Conservation (phyloP, 306 rosid genomes). For the Vicia faba region DNA sequence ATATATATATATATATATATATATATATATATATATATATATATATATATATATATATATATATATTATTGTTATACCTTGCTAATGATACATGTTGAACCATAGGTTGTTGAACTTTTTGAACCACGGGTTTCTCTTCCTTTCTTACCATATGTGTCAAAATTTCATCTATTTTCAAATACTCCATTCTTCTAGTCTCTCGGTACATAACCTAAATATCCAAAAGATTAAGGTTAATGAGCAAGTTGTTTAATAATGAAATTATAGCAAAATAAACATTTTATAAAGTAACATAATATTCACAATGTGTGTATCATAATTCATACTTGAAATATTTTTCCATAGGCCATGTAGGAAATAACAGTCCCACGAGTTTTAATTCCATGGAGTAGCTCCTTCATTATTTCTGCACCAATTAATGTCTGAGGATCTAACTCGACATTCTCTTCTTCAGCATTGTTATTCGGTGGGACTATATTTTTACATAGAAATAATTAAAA, state of each 20-base stretch:
- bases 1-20: no score
- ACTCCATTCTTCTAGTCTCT: background rate
- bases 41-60: no score
- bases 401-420: background rate
- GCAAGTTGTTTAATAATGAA: background rate
- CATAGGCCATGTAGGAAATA: background rate
- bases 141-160: background rate
- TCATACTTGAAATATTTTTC: background rate
- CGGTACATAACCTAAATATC: background rate
- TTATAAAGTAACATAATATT: background rate
- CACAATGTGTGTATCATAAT: no score
- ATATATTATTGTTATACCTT: background rate
- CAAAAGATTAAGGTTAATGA: background rate
- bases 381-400: background rate
- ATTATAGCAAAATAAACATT: conserved; percentile 5
- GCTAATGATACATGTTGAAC: background rate
- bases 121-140: background rate
- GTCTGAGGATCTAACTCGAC: background rate
- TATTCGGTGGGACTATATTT: background rate
- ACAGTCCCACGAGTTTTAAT: background rate
- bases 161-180: background rate
- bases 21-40: no score
- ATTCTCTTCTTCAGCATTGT: background rate
- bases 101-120: no score
- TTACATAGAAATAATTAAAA: background rate